Percentiles rank a stretch among this genome's conserved stretches.
phyloP scores from a whole-genome alignment of 129 eudicot genomes.

The Logfia minima region DNA sequence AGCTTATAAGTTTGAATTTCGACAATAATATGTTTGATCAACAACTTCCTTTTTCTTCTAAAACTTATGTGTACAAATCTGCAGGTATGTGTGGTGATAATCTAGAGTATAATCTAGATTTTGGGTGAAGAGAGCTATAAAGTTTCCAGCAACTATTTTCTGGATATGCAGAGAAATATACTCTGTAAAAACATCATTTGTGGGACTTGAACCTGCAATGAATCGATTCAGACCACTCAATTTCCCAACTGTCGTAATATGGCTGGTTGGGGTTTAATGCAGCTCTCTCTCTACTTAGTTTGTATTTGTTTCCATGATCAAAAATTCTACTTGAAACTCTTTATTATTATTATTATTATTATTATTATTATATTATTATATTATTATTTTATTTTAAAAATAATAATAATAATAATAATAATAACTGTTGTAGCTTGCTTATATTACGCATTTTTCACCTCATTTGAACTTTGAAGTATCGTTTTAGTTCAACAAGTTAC shows the following conservation, averaged over 20 bases:
- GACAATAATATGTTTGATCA: not conserved
- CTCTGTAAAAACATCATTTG: not conserved
- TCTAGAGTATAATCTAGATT: not conserved
- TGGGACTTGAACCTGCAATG: constrained; percentile 7
- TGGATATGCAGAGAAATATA: not conserved
- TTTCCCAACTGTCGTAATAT: not conserved
- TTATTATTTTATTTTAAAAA: no score
- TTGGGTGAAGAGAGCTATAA: not conserved
- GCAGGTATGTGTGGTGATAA: constrained; percentile 7
- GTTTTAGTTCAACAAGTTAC: not conserved
- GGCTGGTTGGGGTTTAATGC: not conserved
- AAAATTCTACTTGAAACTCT: not conserved
- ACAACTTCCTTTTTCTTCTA: not conserved
- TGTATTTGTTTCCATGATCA: not conserved
- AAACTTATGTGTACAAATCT: not conserved
- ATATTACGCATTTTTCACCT: not conserved
- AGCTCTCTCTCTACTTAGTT: not conserved
- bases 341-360: no score
- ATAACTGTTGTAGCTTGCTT: not conserved
- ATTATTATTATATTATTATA: no score
- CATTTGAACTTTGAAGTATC: not conserved
- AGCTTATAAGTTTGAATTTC: not conserved
- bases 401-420: no score
- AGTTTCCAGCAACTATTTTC: not conserved
- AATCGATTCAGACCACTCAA: not conserved